Evolutionary conservation across 2,329 filamentous ascomycete species (phyloP).

Genomic region (Whalleya microplaca): DNA sequence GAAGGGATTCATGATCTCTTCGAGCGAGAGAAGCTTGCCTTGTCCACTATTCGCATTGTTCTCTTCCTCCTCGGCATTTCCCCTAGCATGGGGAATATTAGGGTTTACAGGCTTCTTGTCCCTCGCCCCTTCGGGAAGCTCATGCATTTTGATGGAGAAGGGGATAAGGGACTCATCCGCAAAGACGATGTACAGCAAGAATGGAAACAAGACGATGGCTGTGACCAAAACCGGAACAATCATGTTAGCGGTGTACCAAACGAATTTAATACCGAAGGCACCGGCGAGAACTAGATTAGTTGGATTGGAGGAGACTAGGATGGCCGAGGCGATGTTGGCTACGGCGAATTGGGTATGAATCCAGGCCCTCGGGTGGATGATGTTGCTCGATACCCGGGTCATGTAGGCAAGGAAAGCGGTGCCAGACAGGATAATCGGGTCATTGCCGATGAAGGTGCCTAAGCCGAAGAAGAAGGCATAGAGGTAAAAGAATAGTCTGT

Average conservation of each 20-base stretch:
- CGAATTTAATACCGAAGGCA: constrained; percentile 72
- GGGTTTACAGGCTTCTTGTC: constrained; percentile 67
- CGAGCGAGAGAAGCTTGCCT: constrained; percentile 61
- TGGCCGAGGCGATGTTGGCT: constrained; percentile 75
- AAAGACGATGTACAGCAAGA: constrained; percentile 72
- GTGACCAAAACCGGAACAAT: constrained; percentile 74
- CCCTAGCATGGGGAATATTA: constrained; percentile 69
- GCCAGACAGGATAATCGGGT: constrained; percentile 74
- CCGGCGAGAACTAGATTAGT: constrained; percentile 76
- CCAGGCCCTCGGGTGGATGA: constrained; percentile 72
- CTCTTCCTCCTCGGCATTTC: constrained; percentile 57
- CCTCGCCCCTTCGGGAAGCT: constrained; percentile 61
- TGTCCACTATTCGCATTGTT: constrained; percentile 51
- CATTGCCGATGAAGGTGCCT: constrained; percentile 72
- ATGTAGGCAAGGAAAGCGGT: constrained; percentile 78
- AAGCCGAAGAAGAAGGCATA: constrained; percentile 73
- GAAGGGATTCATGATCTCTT: constrained; percentile 77
- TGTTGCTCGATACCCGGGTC: constrained; percentile 75
- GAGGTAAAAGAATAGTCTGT: constrained; percentile 71
- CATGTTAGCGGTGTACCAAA: constrained; percentile 77
- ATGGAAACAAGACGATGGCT: constrained; percentile 69
- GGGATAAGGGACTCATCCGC: constrained; percentile 67
- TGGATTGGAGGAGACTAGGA: constrained; percentile 77
- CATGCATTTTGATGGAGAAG: constrained; percentile 67
- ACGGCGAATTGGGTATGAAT: constrained; percentile 73